A percentile compares a stretch with the other conserved stretches of the same genome.
Conservation (phyloP, 345 rosid genomes). For the Populus simonii region DNA sequence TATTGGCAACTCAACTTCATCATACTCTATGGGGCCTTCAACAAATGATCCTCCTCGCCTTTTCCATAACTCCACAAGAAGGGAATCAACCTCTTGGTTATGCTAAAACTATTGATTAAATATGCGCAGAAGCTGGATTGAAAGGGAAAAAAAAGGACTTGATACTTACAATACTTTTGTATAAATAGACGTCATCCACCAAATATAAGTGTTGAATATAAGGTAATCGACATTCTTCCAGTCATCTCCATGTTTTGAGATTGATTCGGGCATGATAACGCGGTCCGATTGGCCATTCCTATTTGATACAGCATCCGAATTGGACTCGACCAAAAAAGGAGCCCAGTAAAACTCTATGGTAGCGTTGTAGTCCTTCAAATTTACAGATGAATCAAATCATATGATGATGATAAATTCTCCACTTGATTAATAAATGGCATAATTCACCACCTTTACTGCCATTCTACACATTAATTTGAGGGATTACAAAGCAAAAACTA, state of each 20-base stretch:
- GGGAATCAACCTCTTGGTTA: conserved; percentile 1
- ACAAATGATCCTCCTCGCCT: conserved; percentile 13
- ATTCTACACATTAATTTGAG: neutral
- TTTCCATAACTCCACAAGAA: conserved; percentile 5
- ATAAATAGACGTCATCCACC: conserved; percentile 22
- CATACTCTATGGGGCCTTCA: conserved; percentile 15
- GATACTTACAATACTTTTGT: conserved; percentile 25
- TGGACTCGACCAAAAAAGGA: conserved; percentile 25
- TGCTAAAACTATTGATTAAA: neutral
- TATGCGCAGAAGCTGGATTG: neutral
- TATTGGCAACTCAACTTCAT: conserved; percentile 20
- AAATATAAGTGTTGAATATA: conserved; percentile 22
- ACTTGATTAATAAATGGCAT: neutral
- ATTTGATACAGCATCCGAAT: conserved; percentile 14
- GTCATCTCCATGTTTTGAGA: conserved; percentile 14
- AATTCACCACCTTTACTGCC: neutral
- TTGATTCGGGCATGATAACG: conserved; percentile 22
- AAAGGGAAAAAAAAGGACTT: neutral
- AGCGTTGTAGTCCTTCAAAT: conserved; percentile 23
- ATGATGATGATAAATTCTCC: neutral
- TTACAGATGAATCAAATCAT: neutral
- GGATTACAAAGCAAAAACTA: neutral
- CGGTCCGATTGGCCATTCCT: conserved; percentile 11
- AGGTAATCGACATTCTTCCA: conserved; percentile 26
- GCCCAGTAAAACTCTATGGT: conserved; percentile 29